These are phyloP conservation scores for Ceratocystis lukuohia DNA, from an alignment of 2,329 filamentous ascomycete species.

Conservation along the genomic window DNA sequence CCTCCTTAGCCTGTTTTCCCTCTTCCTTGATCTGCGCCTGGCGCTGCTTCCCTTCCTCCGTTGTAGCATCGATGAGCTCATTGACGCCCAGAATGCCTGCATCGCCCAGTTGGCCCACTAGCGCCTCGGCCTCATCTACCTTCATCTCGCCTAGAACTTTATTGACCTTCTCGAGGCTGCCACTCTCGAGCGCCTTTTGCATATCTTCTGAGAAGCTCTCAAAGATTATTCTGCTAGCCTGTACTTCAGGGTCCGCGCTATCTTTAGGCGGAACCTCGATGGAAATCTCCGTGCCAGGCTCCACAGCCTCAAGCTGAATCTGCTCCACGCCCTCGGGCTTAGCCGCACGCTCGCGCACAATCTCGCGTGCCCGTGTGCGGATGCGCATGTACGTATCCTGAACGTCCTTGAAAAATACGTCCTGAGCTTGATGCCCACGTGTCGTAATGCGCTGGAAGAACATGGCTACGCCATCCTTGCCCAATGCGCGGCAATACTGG, in stretches of 20 bases:
- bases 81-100: conserved; percentile 82
- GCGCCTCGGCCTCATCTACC: conserved; percentile 72
- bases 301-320: conserved; percentile 93
- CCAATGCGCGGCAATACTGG: conserved; percentile 87
- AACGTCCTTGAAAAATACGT: conserved; percentile 86
- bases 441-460: conserved; percentile 97
- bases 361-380: conserved; percentile 59
- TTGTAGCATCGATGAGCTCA: conserved; percentile 89
- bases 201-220: conserved; percentile 72
- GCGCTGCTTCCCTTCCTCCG: conserved; percentile 66
- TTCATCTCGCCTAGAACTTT: conserved; percentile 68
- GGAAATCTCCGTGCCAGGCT: conserved; percentile 81
- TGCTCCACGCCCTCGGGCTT: conserved; percentile 64
- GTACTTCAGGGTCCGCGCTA: conserved; percentile 51
- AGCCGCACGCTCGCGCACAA: conserved; percentile 42
- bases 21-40: conserved; percentile 59
- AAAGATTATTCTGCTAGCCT: conserved; percentile 60
- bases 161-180: conserved; percentile 54
- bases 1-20: conserved; percentile 23
- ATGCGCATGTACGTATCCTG: conserved; percentile 77
- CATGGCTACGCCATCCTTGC: conserved; percentile 71
- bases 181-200: conserved; percentile 70
- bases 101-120: conserved; percentile 67
- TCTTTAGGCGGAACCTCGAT: conserved; percentile 64
- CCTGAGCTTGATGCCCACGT: conserved; percentile 75